These are phyloP conservation scores for Vanderwaltozyma yarrowii DNA, from an alignment of 805 yeast genomes.

Conservation along the genomic window DNA sequence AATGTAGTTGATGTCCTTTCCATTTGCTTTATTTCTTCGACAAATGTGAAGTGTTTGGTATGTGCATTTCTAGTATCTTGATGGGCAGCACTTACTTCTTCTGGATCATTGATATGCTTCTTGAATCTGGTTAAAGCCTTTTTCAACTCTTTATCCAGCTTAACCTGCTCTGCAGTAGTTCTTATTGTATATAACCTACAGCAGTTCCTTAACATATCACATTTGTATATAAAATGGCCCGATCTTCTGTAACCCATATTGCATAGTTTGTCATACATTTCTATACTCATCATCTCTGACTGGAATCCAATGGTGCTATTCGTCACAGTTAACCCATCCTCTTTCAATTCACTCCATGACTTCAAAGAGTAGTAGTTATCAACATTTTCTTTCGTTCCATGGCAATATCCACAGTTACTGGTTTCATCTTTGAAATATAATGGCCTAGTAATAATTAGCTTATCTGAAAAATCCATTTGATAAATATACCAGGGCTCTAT, in stretches of 20 bases:
- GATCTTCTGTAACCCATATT: slow-evolving; percentile 73
- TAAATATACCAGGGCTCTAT: too few species aligned
- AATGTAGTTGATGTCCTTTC: slow-evolving; percentile 26
- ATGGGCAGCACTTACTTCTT: neutral
- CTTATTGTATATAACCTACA: slow-evolving; percentile 75
- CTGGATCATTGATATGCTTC: slow-evolving; percentile 8
- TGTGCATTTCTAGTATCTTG: slow-evolving; percentile 1
- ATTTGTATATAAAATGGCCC: slow-evolving; percentile 55
- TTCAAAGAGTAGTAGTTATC: slow-evolving; percentile 31
- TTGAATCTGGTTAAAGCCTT: slow-evolving; percentile 53
- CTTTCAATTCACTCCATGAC: slow-evolving; percentile 24
- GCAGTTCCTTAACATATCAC: slow-evolving; percentile 63
- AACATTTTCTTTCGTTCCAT: slow-evolving; percentile 35
- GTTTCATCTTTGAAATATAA: slow-evolving; percentile 32
- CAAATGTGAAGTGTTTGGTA: slow-evolving; percentile 14
- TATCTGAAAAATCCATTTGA: slow-evolving; percentile 12
- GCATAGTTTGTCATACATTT: slow-evolving; percentile 53
- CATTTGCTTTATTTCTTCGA: slow-evolving; percentile 30
- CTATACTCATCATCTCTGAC: slow-evolving; percentile 36
- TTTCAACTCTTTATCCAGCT: slow-evolving; percentile 55
- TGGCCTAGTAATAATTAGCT: slow-evolving; percentile 36
- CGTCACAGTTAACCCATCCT: slow-evolving; percentile 6
- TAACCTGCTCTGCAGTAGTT: slow-evolving; percentile 38
- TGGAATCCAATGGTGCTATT: slow-evolving; percentile 32
- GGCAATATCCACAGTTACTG: slow-evolving; percentile 65